Evolutionary conservation across 176 grass and related monocot genomes (phyloP), one percentile per base, ranked within the genome.

Genomic region (Rhipidocladum racemiflorum): DNA sequence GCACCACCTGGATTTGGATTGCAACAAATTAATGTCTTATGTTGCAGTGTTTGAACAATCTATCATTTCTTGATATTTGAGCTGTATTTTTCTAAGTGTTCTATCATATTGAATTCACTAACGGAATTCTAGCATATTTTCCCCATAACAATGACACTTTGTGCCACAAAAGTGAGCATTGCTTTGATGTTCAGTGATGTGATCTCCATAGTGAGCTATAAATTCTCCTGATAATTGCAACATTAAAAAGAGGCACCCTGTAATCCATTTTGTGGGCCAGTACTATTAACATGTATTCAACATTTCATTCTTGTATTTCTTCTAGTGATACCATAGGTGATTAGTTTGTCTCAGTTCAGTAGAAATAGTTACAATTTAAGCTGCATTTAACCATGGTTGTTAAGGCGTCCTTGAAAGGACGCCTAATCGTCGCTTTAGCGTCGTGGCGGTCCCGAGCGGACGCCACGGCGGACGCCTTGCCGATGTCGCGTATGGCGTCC

Each of bases 101-200:
- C 38, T 39, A 39, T 6, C 7, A 39, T 39, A 39, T 39, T 39
- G 38, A 39, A 39, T 39, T 8, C 7, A 23, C n/a, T 62, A 27
- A 8, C 38, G 71, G 12, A 36, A 53, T 34, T 38, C 20, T 68
- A 3, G 13, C 7, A 48, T 48, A 48, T 70, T 70, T 21, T 35
- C 23, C 4, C 42, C 70, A 72, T 65, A 42, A n/a, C 1, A n/a
- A 2, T 27, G 42, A 46, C 3, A 8, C 14, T 48, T 48, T 48
- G 42, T 48, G 14, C 42, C 7, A 1, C 43, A 28, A 5, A 71
- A 72, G 12, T 10, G 10, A 49, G 15, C 12, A 40, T 53, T 64
- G 1, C 25, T 54, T 3, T 82, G 66, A 17, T 74, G 17, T 84
- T 74, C 75, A 57, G 30, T 55, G 10, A 43, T 84, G 9, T 80